phyloP scores from a whole-genome alignment of 257 asterid species.

The Coffea eugenioides region DNA sequence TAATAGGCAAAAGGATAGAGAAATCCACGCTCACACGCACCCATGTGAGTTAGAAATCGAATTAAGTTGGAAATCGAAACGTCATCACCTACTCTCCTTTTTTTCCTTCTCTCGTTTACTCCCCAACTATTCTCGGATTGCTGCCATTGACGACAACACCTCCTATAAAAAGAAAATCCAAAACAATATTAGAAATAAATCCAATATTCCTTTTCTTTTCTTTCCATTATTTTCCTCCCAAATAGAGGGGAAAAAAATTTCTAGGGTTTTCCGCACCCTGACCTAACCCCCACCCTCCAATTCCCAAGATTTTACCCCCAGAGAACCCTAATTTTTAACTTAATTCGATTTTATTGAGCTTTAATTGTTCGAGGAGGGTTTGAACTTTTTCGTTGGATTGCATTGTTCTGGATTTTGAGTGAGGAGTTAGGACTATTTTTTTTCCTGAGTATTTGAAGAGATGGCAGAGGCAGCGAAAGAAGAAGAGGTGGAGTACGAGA shows the following conservation, averaged over 20 bases:
- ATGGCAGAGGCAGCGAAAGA: constrained; percentile 48
- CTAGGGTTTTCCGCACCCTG: constrained; percentile 28
- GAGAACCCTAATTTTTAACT: constrained; percentile 7
- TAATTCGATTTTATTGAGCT: constrained; percentile 6
- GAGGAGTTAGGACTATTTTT: constrained; percentile 12
- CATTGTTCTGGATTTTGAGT: constrained; percentile 16
- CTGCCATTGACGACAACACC: not conserved
- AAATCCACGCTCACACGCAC: not conserved
- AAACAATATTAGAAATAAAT: not conserved
- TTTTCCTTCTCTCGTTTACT: not conserved
- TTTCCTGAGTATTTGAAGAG: constrained; percentile 17
- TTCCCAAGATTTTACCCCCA: not conserved
- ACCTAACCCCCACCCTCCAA: constrained; percentile 2
- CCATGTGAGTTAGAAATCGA: not conserved
- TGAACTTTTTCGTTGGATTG: constrained; percentile 5
- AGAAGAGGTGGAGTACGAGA: constrained; percentile 77
- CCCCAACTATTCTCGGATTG: not conserved
- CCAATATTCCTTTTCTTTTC: not conserved
- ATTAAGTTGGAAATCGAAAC: not conserved
- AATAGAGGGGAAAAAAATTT: not conserved
- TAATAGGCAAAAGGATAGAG: not conserved
- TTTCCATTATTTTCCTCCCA: not conserved
- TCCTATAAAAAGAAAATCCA: not conserved
- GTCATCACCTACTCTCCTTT: not conserved
- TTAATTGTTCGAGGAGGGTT: not conserved